Evolutionary conservation across 768 basidiomycete genomes (phyloP), one percentile per base, ranked within the genome.

Genomic region (Brasilioporus rufonigricans): DNA sequence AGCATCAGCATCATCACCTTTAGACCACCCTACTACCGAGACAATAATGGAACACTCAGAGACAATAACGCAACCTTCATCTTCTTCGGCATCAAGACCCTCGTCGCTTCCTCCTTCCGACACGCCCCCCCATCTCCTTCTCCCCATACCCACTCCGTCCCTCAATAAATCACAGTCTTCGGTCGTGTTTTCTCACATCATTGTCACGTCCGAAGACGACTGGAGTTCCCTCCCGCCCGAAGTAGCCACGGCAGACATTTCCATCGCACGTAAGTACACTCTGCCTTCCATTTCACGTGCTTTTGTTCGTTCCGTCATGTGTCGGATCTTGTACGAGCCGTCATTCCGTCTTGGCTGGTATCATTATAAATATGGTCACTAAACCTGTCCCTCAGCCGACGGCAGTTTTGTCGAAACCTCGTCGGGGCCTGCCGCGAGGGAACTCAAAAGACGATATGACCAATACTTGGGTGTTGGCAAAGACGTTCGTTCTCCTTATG

Each of bases 341-440:
- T n/a, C 10, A 4, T 31, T 39, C 32, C 9, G 27, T 33, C 26
- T 32, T 43, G 12, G 24, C 18, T 47, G 9, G 35, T 48, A 18
- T 47, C 53, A 26, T 41, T 46, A n/a, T 56, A 56, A 31, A 35
- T 5, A 9, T 16, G 26, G 29, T 26, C 26, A 10, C 19, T 8
- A 21, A 39, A 4, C 6, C 19, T n/a, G 18, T 50, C 26, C 52
- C 55, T 21, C 79, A 81, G 90, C 80, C 61, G 87, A 93, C 65
- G 84, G 83, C 53, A 86, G 77, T 40, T 93, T 86, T 66, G 82
- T 92, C 21, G 91, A 93, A 64, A 92, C 89, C 2, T 81, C 89
- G 6, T 89, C 86, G 48, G 89, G 84, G 3, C 76, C 79, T 14
- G 89, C 86, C 27, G 90, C 90, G 13, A 81, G 83, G 38, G 88